Conservation (phyloP, 2,329 filamentous ascomycete genomes). For the Bipolaris sorokiniana region DNA sequence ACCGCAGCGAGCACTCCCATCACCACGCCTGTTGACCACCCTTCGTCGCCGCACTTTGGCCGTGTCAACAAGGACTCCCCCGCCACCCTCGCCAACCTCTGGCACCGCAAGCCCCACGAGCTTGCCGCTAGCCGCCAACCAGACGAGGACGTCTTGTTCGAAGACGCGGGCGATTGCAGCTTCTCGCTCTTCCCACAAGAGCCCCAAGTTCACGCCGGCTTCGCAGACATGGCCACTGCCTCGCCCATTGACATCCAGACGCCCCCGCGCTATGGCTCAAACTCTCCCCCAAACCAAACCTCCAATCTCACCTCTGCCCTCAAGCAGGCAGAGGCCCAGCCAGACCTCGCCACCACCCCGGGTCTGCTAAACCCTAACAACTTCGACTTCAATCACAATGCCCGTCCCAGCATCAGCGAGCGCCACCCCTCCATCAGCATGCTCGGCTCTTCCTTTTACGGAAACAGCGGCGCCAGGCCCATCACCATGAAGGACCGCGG, state of each 20-base stretch:
- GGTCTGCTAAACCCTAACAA: slow-evolving; percentile 50
- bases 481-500: slow-evolving; percentile 65
- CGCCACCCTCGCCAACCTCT: slow-evolving; percentile 49
- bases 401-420: slow-evolving; percentile 46
- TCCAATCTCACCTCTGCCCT: slow-evolving; percentile 69
- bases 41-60: slow-evolving; percentile 51
- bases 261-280: slow-evolving; percentile 60
- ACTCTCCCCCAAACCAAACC: slow-evolving; percentile 66
- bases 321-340: slow-evolving; percentile 54
- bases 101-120: slow-evolving; percentile 53
- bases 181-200: slow-evolving; percentile 49
- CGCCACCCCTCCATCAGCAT: slow-evolving; percentile 63
- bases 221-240: slow-evolving; percentile 59
- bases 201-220: slow-evolving; percentile 26
- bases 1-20: slow-evolving; percentile 61
- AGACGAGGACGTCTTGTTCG: slow-evolving; percentile 48
- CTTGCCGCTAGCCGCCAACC: slow-evolving; percentile 39
- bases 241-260: slow-evolving; percentile 66
- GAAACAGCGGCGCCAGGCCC: slow-evolving; percentile 61
- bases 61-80: slow-evolving; percentile 50
- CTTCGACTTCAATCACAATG: slow-evolving; percentile 39
- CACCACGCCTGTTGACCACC: slow-evolving; percentile 48
- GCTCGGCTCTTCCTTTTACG: slow-evolving; percentile 58
- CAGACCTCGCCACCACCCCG: slow-evolving; percentile 43
- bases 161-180: slow-evolving; percentile 51